These are phyloP conservation scores for Phytophthora vignae DNA, from an alignment of 352 stramenopile genomes.

Conservation along the genomic window DNA sequence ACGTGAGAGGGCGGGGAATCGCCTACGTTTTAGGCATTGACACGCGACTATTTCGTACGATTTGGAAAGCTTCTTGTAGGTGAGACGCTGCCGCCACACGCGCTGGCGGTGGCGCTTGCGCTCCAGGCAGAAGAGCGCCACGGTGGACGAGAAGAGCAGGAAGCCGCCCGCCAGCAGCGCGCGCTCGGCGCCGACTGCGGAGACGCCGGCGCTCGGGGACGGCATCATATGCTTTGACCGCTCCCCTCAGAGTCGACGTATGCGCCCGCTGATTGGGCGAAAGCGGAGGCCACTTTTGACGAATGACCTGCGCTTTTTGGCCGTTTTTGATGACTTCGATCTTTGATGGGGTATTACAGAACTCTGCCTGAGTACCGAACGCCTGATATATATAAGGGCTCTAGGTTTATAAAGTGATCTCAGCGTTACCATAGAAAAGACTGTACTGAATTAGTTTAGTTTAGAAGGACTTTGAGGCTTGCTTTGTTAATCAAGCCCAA, in stretches of 20 bases:
- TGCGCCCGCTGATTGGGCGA: too few relatives aligned
- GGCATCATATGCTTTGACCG: constrained; percentile 2
- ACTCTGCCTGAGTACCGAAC: too few relatives aligned
- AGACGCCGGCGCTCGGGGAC: too few relatives aligned
- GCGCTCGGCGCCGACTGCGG: constrained; percentile 8
- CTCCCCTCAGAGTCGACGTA: background rate
- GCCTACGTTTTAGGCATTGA: too few relatives aligned
- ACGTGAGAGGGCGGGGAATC: too few relatives aligned
- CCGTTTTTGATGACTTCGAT: background rate
- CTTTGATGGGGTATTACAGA: too few relatives aligned
- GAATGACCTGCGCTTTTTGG: background rate
- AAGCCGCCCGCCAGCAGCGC: constrained; percentile 66
- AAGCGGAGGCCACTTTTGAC: background rate
- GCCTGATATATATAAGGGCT: too few relatives aligned
- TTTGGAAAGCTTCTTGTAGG: constrained; percentile 90
- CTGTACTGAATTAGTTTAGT: too few relatives aligned
- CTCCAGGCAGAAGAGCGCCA: constrained; percentile 68
- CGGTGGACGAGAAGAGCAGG: constrained; percentile 75
- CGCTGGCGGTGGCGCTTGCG: constrained; percentile 75
- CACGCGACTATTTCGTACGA: constrained; percentile 40
- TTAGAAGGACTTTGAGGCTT: too few relatives aligned
- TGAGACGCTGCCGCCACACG: constrained; percentile 77
- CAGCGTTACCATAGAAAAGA: too few relatives aligned
- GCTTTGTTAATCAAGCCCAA: too few relatives aligned
- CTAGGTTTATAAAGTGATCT: too few relatives aligned